Base-by-base conservation (phyloP, 176 grass and related monocot species). In the Neostapfia colusana region DNA sequence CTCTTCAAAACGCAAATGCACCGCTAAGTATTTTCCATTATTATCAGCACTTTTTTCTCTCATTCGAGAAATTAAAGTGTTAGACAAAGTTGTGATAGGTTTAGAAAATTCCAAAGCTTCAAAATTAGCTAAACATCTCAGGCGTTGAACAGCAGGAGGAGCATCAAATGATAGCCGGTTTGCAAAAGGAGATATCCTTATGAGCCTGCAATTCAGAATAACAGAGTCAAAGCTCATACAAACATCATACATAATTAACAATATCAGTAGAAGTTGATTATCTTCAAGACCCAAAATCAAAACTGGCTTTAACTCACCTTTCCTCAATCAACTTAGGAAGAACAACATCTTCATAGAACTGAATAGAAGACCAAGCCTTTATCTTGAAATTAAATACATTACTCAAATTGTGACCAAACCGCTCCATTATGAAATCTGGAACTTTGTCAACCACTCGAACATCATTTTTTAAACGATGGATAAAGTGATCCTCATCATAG, bases 1-100 rank as follows among this genome's bases (percentile, higher is more conserved):
- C 96, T 99, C 89, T 90, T 99, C 96, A 88, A 99, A 99, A 28
- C 92, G 96, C 69, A 99, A 85, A 95, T 99, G 92, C 24, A 95
- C 96, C 2, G 92, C 92, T 77, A 99, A 69, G 14, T 99, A 99
- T 86, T 89, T 99, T 12, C 92, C 96, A 58, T 83, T 83, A 70
- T 76, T 96, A 57, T 84, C 63, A 6, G 43, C 15, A 67, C 92
- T 99, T 64, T 80, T 89, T 40, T 89, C 85, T 92, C 78, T 92
- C 89, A 95, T 99, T 76, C 96, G 91, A 87, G 87, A 90, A 71
- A 99, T 63, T 70, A 99, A 92, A 40, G 67, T 90, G 49, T 92
- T 88, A 49, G 96, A 89, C 62, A 95, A 83, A 74, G 39, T 73
- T 65, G 85, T 64, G 36, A 95, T 99, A 56, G 85, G 85, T 87